Conservation (phyloP, 495 filamentous ascomycete genomes). For the Achaetomiella virescens region DNA sequence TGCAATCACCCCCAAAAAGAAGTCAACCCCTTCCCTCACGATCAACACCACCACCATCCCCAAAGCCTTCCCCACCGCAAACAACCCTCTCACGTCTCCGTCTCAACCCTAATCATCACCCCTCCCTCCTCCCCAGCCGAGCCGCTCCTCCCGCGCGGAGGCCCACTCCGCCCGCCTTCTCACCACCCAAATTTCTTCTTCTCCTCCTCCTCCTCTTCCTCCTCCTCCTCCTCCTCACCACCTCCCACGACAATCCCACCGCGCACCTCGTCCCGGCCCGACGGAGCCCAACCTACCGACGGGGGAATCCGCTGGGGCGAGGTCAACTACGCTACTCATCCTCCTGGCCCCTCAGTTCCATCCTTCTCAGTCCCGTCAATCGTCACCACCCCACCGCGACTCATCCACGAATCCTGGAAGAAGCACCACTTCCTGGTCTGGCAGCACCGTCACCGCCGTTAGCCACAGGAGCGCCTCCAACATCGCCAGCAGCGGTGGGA, state of each 20-base stretch:
- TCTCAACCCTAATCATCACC: conserved; percentile 12
- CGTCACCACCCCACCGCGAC: neutral
- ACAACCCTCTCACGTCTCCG: neutral
- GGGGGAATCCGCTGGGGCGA: conserved; percentile 2
- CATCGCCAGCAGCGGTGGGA: neutral
- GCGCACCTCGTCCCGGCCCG: neutral
- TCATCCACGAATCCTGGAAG: too few relatives aligned
- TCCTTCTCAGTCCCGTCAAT: neutral
- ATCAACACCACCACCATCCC: neutral
- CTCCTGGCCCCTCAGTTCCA: neutral
- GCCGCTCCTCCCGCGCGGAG: neutral
- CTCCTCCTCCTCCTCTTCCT: neutral
- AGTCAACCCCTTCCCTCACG: neutral
- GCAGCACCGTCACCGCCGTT: neutral
- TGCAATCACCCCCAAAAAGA: neutral
- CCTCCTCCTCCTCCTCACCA: conserved; percentile 2
- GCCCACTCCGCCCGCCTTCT: neutral
- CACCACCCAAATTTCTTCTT: neutral
- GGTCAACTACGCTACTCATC: conserved; percentile 1
- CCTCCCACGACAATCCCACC: neutral
- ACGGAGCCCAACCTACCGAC: neutral
- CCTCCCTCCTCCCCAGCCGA: conserved; percentile 15
- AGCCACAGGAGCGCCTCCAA: neutral
- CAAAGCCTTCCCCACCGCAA: neutral
- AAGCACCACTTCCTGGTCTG: neutral